These are phyloP conservation scores for Rhodotorula graminis DNA, from an alignment of 768 basidiomycete species.

Conservation along the genomic window DNA sequence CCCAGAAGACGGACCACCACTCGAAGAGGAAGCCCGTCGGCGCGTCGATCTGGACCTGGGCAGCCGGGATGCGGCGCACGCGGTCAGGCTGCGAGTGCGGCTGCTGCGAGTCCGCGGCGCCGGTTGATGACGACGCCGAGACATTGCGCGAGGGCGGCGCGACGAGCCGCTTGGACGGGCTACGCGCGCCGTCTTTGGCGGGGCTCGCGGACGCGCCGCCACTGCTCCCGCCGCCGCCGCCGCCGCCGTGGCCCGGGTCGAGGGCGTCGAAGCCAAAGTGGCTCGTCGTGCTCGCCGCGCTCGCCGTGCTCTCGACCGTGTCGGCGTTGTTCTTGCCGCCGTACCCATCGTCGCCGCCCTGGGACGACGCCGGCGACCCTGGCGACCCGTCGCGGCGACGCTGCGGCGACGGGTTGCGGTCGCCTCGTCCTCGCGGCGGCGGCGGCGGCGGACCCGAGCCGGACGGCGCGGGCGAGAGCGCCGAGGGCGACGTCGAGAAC, in stretches of 20 bases:
- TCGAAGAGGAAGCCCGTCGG: slow-evolving; percentile 38
- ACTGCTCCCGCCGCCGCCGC: neutral
- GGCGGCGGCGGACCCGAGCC: neutral
- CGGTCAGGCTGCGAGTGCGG: too few species aligned
- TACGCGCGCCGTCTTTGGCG: neutral
- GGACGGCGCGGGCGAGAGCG: neutral
- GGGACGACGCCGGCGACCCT: neutral
- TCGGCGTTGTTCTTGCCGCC: slow-evolving; percentile 1
- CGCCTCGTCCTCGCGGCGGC: neutral
- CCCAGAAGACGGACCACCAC: slow-evolving; percentile 41
- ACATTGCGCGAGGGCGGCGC: too few species aligned
- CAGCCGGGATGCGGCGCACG: slow-evolving; percentile 14
- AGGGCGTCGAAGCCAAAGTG: slow-evolving; percentile 18
- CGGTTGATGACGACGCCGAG: neutral
- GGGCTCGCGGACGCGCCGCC: neutral
- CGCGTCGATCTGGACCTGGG: slow-evolving; percentile 27
- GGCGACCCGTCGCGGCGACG: neutral
- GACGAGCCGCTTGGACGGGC: neutral
- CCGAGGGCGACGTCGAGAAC: slow-evolving; percentile 7
- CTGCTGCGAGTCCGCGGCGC: neutral
- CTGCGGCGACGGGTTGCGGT: neutral
- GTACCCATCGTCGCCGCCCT: neutral
- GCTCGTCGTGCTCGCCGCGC: neutral
- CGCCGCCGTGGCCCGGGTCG: neutral
- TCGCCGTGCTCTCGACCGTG: slow-evolving; percentile 15